Conservation (phyloP, 257 asterid genomes). For the Nyctanthes arbortristis region DNA sequence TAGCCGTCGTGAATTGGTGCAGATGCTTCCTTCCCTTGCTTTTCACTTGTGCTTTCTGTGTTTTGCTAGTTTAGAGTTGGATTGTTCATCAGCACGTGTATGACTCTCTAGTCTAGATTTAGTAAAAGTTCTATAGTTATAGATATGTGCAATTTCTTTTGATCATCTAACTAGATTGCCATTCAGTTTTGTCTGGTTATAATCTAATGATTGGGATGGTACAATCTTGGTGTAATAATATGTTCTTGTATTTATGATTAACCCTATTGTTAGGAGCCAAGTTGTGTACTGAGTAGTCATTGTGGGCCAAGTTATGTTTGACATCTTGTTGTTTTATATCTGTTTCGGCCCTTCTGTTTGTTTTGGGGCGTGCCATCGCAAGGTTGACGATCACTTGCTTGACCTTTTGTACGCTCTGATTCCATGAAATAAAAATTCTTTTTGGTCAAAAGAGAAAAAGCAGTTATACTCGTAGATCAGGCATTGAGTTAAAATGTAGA, state of each 20-base stretch:
- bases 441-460: too few species aligned
- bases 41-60: background rate
- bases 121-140: background rate
- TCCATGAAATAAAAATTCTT: too few species aligned
- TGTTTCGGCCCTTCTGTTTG: too few species aligned
- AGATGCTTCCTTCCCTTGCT: conserved; percentile 4
- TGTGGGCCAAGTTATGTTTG: too few species aligned
- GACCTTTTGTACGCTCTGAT: too few species aligned
- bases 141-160: background rate
- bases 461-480: too few species aligned
- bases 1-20: conserved; percentile 27
- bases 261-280: background rate
- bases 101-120: background rate
- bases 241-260: background rate
- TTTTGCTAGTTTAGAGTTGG: background rate
- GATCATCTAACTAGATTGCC: background rate
- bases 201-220: background rate
- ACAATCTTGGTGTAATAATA: background rate
- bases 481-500: too few species aligned
- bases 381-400: too few species aligned
- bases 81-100: background rate
- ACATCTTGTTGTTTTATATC: too few species aligned
- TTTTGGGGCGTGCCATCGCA: too few species aligned
- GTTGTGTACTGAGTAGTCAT: background rate
- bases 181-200: background rate